Evolutionary conservation across 768 basidiomycete species (phyloP).

Genomic region (Mycena maculata): DNA sequence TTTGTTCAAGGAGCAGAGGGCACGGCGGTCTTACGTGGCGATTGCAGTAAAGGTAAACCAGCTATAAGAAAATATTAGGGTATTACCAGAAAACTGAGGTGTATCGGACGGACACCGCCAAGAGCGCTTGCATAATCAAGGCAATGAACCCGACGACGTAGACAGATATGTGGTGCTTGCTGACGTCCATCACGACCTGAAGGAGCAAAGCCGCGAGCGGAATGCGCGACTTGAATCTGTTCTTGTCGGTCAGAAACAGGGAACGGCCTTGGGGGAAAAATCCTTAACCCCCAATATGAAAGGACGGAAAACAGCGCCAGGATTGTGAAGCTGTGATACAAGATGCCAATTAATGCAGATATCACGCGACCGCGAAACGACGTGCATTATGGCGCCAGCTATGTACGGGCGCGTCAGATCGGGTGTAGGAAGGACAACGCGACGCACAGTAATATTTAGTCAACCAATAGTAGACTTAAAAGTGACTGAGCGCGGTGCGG

Average conservation of each 20-base stretch:
- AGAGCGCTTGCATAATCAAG: constrained; percentile 75
- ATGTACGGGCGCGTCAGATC: too few species aligned
- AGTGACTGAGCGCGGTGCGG: not conserved
- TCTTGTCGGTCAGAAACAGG: too few species aligned
- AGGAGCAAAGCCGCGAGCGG: constrained; percentile 83
- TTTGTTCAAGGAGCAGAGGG: not conserved
- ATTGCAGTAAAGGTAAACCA: constrained; percentile 85
- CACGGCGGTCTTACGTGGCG: constrained; percentile 63
- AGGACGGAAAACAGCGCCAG: constrained; percentile 81
- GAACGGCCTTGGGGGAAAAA: too few species aligned
- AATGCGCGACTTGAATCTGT: constrained; percentile 72
- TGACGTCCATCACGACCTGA: constrained; percentile 86
- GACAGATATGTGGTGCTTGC: constrained; percentile 85
- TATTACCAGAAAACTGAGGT: not conserved
- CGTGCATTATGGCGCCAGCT: constrained; percentile 75
- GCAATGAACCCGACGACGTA: constrained; percentile 81
- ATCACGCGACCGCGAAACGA: not conserved
- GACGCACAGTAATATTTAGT: constrained; percentile 74
- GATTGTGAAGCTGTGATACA: constrained; percentile 79
- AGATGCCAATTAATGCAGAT: constrained; percentile 9
- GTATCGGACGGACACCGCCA: constrained; percentile 66
- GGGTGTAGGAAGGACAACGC: not conserved
- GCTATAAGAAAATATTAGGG: constrained; percentile 45
- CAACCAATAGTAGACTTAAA: constrained; percentile 73
- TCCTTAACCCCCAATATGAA: constrained; percentile 78